Conservation (phyloP, 2,329 filamentous ascomycete species). For the Epicoccum sorghinum region DNA sequence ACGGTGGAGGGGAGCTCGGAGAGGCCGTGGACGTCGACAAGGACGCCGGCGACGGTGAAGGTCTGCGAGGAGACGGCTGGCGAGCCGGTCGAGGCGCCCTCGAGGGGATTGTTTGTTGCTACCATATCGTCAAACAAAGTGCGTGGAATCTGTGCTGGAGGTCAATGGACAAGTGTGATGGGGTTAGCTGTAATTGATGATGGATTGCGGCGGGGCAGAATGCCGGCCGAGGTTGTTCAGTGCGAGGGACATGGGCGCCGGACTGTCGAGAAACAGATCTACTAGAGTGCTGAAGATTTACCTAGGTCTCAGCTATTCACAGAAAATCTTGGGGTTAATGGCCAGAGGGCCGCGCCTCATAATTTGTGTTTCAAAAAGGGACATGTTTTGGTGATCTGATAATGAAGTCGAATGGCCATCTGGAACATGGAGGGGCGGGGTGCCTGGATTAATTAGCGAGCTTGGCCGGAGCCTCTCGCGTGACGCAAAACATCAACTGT, state of each 20-base stretch:
- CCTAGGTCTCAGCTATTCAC: too few relatives aligned
- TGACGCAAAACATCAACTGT: too few relatives aligned
- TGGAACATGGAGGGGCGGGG: too few relatives aligned
- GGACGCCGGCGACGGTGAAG: conserved; percentile 76
- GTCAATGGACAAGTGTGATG: background rate
- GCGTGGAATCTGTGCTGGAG: background rate
- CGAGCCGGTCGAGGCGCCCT: conserved; percentile 30
- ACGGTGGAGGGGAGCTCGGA: conserved; percentile 68
- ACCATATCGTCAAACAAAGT: conserved; percentile 27
- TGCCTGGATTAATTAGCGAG: too few relatives aligned
- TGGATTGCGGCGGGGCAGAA: conserved; percentile 4
- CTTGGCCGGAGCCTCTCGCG: too few relatives aligned
- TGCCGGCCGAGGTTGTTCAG: conserved; percentile 13
- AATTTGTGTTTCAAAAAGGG: too few relatives aligned
- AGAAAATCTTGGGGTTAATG: too few relatives aligned
- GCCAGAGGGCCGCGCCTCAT: too few relatives aligned
- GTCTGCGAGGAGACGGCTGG: conserved; percentile 66
- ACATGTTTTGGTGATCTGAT: too few relatives aligned
- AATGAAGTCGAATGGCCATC: too few relatives aligned
- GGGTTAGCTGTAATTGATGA: background rate
- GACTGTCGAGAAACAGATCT: too few relatives aligned
- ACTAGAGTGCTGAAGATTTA: too few relatives aligned
- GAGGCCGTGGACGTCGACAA: conserved; percentile 81
- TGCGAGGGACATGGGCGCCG: conserved; percentile 1
- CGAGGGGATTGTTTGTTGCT: conserved; percentile 45